These are phyloP conservation scores for Lignosus rhinocerotis DNA, from an alignment of 1,284 basidiomycete genomes.

Conservation along the genomic window DNA sequence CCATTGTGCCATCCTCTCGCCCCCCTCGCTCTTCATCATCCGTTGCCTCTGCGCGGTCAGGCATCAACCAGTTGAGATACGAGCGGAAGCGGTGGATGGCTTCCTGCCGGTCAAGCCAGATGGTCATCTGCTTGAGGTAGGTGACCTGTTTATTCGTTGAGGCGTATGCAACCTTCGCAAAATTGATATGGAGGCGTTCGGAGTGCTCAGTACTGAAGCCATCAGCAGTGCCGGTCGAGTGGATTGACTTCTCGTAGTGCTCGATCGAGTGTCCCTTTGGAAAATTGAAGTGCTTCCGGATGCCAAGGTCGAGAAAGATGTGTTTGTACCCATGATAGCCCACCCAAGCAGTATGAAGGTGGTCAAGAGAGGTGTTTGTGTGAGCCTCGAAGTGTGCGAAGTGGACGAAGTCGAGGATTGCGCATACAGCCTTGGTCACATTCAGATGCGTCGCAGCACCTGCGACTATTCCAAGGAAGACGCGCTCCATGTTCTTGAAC, in stretches of 20 bases:
- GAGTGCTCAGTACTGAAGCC: background rate
- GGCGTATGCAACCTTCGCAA: background rate
- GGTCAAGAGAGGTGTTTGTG: conserved; percentile 10
- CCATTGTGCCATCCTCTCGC: no score
- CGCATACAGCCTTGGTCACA: conserved; percentile 12
- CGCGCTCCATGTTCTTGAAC: conserved; percentile 28
- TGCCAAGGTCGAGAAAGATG: conserved; percentile 23
- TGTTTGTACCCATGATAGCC: conserved; percentile 28
- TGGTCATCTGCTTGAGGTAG: conserved; percentile 24
- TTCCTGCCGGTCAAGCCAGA: conserved; percentile 20
- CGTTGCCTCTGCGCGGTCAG: no score
- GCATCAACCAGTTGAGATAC: conserved; percentile 2
- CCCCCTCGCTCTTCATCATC: no score
- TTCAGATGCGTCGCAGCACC: conserved; percentile 13
- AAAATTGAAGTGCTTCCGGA: conserved; percentile 29
- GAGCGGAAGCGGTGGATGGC: background rate
- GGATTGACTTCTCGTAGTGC: conserved; percentile 18
- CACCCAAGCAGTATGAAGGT: conserved; percentile 7
- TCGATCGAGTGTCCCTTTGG: conserved; percentile 31
- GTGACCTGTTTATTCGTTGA: background rate
- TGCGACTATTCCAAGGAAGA: conserved; percentile 25
- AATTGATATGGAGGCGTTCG: background rate
- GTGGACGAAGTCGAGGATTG: conserved; percentile 33
- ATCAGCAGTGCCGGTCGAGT: background rate
- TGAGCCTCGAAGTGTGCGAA: conserved; percentile 22